Percentiles rank a stretch among this genome's conserved stretches.
These are phyloP conservation scores for Gnaphalium uliginosum DNA, from an alignment of 129 eudicot species.

Conservation along the genomic window DNA sequence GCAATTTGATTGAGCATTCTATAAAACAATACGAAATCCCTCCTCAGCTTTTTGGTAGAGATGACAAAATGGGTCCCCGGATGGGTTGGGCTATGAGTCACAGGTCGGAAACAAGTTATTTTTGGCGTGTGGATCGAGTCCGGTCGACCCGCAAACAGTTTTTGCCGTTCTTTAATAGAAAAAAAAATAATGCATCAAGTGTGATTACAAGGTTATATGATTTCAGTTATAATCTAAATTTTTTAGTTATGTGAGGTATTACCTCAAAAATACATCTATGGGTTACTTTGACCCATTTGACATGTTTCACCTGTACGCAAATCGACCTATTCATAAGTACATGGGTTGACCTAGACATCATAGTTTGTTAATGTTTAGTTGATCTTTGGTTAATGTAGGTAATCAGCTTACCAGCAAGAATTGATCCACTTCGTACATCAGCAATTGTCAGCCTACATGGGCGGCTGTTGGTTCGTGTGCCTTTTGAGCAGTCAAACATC, in stretches of 20 bases:
- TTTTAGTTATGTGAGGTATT: background rate
- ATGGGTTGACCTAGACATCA: background rate
- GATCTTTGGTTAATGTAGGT: slow-evolving; percentile 43
- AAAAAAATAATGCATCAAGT: no score
- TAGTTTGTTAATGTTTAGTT: background rate
- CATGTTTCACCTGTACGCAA: no score
- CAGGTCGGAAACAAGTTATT: background rate
- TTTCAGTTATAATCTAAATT: background rate
- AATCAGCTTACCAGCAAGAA: slow-evolving; percentile 75
- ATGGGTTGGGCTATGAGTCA: no score
- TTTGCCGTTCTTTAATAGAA: no score
- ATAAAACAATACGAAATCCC: background rate
- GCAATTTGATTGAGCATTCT: background rate
- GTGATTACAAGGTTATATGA: background rate
- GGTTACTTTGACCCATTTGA: background rate
- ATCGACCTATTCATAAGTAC: background rate
- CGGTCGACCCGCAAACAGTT: no score
- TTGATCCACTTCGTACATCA: slow-evolving; percentile 78
- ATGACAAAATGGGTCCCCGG: background rate
- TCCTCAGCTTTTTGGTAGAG: background rate
- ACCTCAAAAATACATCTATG: background rate
- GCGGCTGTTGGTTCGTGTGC: slow-evolving; percentile 79
- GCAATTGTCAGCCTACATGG: slow-evolving; percentile 96
- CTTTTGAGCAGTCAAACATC: slow-evolving; percentile 66
- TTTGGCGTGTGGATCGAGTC: background rate